These are phyloP conservation scores for Eurotiales sp. DNA, from an alignment of 2,329 filamentous ascomycete genomes.

Conservation along the genomic window DNA sequence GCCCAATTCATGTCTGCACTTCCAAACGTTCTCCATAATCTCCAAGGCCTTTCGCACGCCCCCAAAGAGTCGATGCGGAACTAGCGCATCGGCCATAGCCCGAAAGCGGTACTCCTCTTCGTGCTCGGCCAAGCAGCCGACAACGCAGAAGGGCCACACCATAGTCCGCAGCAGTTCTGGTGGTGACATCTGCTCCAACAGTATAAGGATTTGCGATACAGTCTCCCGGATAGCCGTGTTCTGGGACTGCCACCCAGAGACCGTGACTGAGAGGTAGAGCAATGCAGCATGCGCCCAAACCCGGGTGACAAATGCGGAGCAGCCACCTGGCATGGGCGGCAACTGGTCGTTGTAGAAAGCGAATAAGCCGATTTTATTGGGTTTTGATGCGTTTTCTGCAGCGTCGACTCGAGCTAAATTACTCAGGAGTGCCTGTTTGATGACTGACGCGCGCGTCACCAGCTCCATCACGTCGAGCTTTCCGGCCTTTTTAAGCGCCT, in stretches of 20 bases:
- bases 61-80: slow-evolving; percentile 22
- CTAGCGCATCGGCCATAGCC: slow-evolving; percentile 17
- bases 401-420: neutral
- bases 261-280: slow-evolving; percentile 1
- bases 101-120: slow-evolving; percentile 21
- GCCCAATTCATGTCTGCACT: neutral
- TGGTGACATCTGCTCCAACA: slow-evolving; percentile 12
- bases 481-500: slow-evolving; percentile 31
- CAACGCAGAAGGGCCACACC: slow-evolving; percentile 31
- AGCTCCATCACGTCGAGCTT: slow-evolving; percentile 4
- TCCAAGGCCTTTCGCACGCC: slow-evolving; percentile 25
- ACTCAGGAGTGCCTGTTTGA: neutral
- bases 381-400: neutral
- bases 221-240: neutral
- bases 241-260: slow-evolving; percentile 3
- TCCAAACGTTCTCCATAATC: slow-evolving; percentile 37
- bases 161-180: slow-evolving; percentile 23
- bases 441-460: neutral
- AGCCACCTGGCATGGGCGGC: neutral
- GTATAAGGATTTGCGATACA: neutral
- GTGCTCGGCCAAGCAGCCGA: slow-evolving; percentile 23
- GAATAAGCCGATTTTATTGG: neutral
- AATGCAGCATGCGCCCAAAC: slow-evolving; percentile 5
- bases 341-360: neutral
- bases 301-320: neutral